Conservation (phyloP, 306 rosid genomes). For the Fragaria vesca region DNA sequence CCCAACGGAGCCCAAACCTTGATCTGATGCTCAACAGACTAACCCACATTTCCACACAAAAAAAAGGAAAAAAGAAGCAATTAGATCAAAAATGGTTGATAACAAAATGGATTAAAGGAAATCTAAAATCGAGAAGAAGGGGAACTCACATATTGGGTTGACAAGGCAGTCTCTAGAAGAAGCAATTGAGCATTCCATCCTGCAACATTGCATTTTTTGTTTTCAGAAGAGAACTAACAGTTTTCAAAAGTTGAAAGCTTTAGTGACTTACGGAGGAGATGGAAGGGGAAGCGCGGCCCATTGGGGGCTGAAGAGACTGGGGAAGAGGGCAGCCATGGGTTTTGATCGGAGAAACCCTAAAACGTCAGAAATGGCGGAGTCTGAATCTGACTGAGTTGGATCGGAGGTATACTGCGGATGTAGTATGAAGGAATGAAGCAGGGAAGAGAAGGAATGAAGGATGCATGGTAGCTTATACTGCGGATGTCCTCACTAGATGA, state of each 20-base stretch:
- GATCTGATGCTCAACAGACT: too few relatives aligned
- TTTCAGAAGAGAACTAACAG: background rate
- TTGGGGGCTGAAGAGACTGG: slow-evolving; percentile 58
- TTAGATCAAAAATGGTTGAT: background rate
- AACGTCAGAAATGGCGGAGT: background rate
- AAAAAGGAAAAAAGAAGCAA: background rate
- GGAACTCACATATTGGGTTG: slow-evolving; percentile 49
- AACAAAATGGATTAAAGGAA: slow-evolving; percentile 8
- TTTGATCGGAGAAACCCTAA: background rate
- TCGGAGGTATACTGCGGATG: background rate
- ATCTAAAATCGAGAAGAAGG: slow-evolving; percentile 7
- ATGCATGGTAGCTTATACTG: background rate
- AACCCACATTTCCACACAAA: background rate
- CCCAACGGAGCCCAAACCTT: too few relatives aligned
- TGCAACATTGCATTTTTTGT: slow-evolving; percentile 25
- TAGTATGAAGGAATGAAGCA: too few relatives aligned
- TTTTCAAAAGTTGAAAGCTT: slow-evolving; percentile 2
- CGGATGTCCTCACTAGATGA: background rate
- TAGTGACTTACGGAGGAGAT: slow-evolving; percentile 48
- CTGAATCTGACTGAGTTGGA: background rate
- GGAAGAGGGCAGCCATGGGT: slow-evolving; percentile 40
- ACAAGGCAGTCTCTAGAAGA: background rate
- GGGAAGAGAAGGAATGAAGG: background rate
- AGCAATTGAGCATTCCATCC: slow-evolving; percentile 46
- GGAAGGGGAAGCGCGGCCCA: slow-evolving; percentile 57